These are phyloP conservation scores for Psophocarpus tetragonolobus DNA, from an alignment of 306 rosid genomes.

Conservation along the genomic window DNA sequence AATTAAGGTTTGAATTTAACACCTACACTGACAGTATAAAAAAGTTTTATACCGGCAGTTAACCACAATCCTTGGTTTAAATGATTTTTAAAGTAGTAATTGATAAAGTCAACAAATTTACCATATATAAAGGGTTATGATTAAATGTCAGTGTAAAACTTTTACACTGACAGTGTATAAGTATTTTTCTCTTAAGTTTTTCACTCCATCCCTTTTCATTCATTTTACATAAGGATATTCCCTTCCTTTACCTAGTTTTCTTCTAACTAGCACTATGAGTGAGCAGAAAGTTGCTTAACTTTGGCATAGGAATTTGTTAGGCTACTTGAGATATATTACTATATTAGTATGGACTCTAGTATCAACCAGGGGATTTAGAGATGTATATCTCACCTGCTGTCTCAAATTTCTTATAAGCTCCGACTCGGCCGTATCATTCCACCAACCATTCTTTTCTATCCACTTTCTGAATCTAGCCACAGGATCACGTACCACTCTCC, in stretches of 20 bases:
- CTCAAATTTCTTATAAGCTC: constrained; percentile 62
- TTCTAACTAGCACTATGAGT: background rate
- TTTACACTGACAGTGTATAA: no score
- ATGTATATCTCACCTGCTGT: constrained; percentile 57
- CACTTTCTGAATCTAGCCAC: constrained; percentile 85
- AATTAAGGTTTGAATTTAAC: no score
- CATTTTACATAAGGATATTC: background rate
- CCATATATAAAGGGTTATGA: no score
- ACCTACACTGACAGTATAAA: no score
- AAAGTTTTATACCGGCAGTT: no score
- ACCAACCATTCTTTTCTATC: constrained; percentile 88
- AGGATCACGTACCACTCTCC: constrained; percentile 74
- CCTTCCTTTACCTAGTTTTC: constrained; percentile 6
- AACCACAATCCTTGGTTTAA: no score
- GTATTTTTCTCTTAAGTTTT: no score
- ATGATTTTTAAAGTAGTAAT: no score
- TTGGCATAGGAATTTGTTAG: background rate
- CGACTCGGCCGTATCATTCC: constrained; percentile 64
- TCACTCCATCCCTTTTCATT: background rate
- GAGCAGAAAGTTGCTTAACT: background rate
- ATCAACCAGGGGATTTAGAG: constrained; percentile 4
- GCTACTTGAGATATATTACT: background rate
- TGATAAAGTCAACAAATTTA: no score
- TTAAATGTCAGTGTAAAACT: no score
- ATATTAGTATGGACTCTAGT: background rate